A percentile compares a stretch with the other conserved stretches of the same genome.
These are phyloP conservation scores for Podospora pseudoanserina DNA, from an alignment of 495 filamentous ascomycete species.

Conservation along the genomic window DNA sequence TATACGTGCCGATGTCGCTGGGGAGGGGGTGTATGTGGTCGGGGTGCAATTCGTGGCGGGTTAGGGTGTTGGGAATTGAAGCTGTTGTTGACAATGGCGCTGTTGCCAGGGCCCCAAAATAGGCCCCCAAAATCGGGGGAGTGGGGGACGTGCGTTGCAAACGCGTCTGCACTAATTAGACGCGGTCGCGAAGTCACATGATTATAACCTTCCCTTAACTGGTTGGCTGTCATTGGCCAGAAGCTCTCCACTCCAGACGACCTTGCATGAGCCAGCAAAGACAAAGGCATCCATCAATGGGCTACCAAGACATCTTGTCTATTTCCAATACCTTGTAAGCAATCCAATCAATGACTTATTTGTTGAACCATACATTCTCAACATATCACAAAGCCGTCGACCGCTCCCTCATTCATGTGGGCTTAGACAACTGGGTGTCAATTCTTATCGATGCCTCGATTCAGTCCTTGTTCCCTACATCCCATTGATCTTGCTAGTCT, in stretches of 20 bases:
- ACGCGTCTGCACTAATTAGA: slow-evolving; percentile 28
- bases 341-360: too few relatives aligned
- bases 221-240: not conserved
- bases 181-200: slow-evolving; percentile 29
- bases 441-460: too few relatives aligned
- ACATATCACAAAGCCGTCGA: too few relatives aligned
- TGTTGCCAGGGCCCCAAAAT: slow-evolving; percentile 15
- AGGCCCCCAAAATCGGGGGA: slow-evolving; percentile 8
- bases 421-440: too few relatives aligned
- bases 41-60: not conserved
- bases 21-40: not conserved
- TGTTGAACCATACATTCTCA: too few relatives aligned
- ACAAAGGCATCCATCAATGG: not conserved
- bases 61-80: not conserved
- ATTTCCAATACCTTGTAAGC: too few relatives aligned
- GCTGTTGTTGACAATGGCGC: not conserved
- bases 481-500: too few relatives aligned
- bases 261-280: not conserved
- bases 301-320: too few relatives aligned
- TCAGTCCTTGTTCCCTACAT: too few relatives aligned
- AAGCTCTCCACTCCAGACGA: not conserved
- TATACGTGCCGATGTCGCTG: not conserved
- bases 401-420: too few relatives aligned
- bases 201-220: not conserved
- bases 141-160: slow-evolving; percentile 6